Evolutionary conservation across 2,329 filamentous ascomycete species (phyloP).

Genomic region (Colletotrichum sp.): DNA sequence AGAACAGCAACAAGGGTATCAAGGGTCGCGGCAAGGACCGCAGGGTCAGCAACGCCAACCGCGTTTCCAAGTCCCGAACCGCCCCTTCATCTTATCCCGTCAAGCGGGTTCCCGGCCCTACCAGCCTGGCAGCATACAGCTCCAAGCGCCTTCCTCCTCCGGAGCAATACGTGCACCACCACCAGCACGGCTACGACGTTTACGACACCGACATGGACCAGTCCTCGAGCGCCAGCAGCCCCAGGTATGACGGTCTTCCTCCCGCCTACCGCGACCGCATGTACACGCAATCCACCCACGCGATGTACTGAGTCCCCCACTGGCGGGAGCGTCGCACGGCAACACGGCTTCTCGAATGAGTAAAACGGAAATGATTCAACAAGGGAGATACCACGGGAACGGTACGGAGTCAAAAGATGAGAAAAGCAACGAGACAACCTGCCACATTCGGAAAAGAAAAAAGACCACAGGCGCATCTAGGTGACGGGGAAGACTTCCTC

Average conservation of each 20-base stretch:
- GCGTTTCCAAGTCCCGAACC: conserved; percentile 26
- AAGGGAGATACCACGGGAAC: neutral
- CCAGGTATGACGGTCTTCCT: conserved; percentile 11
- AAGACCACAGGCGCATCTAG: neutral
- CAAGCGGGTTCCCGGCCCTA: conserved; percentile 12
- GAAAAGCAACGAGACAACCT: neutral
- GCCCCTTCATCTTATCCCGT: conserved; percentile 17
- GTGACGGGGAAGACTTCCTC: neutral
- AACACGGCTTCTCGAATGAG: conserved; percentile 2
- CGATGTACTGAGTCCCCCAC: neutral
- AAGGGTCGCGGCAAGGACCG: conserved; percentile 92
- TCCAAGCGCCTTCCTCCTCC: conserved; percentile 14
- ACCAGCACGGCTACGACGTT: conserved; percentile 16
- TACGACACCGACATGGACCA: conserved; percentile 21
- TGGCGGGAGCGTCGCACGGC: neutral
- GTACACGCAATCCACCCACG: conserved; percentile 11
- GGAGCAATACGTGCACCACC: conserved; percentile 19
- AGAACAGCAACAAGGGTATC: conserved; percentile 98
- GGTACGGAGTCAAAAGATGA: conserved; percentile 4
- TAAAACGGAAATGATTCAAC: neutral
- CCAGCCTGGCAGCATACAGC: conserved; percentile 19
- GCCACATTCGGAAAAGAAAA: neutral
- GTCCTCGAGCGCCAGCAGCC: conserved; percentile 18
- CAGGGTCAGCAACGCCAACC: conserved; percentile 52
- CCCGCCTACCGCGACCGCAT: conserved; percentile 10